A percentile compares a stretch with the other conserved stretches of the same genome.
Conservation (phyloP, 495 filamentous ascomycete species). For the Podospora pseudopauciseta region DNA sequence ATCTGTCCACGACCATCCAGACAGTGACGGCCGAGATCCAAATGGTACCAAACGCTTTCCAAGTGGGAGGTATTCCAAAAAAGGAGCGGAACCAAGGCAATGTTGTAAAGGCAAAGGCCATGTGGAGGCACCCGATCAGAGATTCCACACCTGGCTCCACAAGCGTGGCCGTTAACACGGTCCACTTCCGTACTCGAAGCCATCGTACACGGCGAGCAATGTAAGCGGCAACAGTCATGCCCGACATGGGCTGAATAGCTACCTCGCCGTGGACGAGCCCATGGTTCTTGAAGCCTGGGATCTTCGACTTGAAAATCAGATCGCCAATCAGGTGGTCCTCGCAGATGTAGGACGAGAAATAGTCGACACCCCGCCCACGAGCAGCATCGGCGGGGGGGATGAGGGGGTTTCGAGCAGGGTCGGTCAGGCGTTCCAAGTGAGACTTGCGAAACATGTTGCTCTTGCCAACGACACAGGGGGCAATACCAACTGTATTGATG, state of each 20-base stretch:
- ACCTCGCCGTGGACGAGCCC: slow-evolving; percentile 78
- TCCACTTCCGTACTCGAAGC: slow-evolving; percentile 93
- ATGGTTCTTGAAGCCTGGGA: slow-evolving; percentile 69
- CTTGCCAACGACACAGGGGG: slow-evolving; percentile 94
- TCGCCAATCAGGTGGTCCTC: slow-evolving; percentile 97
- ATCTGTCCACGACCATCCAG: slow-evolving; percentile 75
- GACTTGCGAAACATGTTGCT: slow-evolving; percentile 97
- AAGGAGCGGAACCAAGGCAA: slow-evolving; percentile 57
- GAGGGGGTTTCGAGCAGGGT: slow-evolving; percentile 43
- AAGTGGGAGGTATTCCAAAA: slow-evolving; percentile 60
- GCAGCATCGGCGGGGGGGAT: slow-evolving; percentile 42
- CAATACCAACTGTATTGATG: slow-evolving; percentile 88
- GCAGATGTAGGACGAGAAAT: slow-evolving; percentile 93
- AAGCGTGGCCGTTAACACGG: slow-evolving; percentile 79
- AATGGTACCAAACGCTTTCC: slow-evolving; percentile 60
- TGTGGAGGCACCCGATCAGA: slow-evolving; percentile 75
- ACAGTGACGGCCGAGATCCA: slow-evolving; percentile 62
- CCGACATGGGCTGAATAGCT: slow-evolving; percentile 82
- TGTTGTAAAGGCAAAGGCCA: slow-evolving; percentile 73
- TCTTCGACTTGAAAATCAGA: slow-evolving; percentile 68
- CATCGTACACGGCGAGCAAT: slow-evolving; percentile 81
- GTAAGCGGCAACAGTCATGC: slow-evolving; percentile 76
- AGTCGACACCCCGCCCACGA: slow-evolving; percentile 71
- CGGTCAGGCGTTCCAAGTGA: slow-evolving; percentile 79
- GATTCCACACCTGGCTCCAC: slow-evolving; percentile 94